Conservation (phyloP, 495 filamentous ascomycete genomes). For the Pseudevernia furfuracea region DNA sequence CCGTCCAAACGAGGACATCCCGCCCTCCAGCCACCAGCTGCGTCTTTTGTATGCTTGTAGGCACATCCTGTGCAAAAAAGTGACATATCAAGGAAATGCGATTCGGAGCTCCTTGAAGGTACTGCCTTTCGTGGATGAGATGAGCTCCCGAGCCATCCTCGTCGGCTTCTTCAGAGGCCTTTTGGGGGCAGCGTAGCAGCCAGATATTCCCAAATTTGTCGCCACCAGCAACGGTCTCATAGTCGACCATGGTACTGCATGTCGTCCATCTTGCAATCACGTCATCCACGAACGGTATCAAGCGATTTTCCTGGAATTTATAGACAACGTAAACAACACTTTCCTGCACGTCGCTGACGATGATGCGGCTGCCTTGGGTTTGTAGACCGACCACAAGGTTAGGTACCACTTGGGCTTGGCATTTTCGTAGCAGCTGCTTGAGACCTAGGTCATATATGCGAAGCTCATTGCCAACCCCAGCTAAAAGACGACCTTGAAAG, state of each 20-base stretch:
- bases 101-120: conserved; percentile 82
- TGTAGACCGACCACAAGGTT: conserved; percentile 79
- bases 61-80: conserved; percentile 86
- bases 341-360: conserved; percentile 87
- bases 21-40: conserved; percentile 85
- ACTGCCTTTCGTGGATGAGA: conserved; percentile 76
- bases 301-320: conserved; percentile 80
- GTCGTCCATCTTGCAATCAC: conserved; percentile 82
- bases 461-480: conserved; percentile 74
- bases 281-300: conserved; percentile 91
- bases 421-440: conserved; percentile 83
- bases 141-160: conserved; percentile 88
- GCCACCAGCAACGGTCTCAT: conserved; percentile 89
- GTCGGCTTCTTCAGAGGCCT: conserved; percentile 79
- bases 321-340: conserved; percentile 87
- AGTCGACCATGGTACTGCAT: conserved; percentile 86
- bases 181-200: conserved; percentile 80
- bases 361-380: conserved; percentile 84
- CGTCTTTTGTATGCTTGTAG: conserved; percentile 82
- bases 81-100: conserved; percentile 77
- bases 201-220: conserved; percentile 98
- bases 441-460: conserved; percentile 87
- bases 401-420: conserved; percentile 69
- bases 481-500: conserved; percentile 85
- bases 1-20: conserved; percentile 87